phyloP scores from a whole-genome alignment of 2,329 filamentous ascomycete genomes.

The Phaeoacremonium minimum region DNA sequence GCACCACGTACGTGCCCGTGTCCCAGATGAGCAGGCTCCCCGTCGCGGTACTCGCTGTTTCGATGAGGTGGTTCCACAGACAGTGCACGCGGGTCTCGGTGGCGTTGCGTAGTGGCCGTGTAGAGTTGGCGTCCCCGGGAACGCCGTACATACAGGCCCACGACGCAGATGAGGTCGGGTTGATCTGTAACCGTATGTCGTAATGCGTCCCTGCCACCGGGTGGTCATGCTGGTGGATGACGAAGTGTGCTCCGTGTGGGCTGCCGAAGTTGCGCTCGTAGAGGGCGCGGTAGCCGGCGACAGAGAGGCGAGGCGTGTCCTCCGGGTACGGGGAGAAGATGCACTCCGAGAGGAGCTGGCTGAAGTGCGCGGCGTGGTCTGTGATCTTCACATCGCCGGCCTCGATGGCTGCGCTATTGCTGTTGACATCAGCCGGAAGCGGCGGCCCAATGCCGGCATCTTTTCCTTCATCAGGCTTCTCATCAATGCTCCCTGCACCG shows the following conservation, averaged over 20 bases:
- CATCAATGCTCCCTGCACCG: slow-evolving; percentile 4
- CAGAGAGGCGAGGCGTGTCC: slow-evolving; percentile 23
- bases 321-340: slow-evolving; percentile 13
- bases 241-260: slow-evolving; percentile 49
- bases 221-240: slow-evolving; percentile 71
- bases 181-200: slow-evolving; percentile 68
- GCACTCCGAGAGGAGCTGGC: slow-evolving; percentile 18
- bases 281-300: slow-evolving; percentile 27
- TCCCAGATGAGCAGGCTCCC: slow-evolving; percentile 62
- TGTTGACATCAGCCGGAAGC: slow-evolving; percentile 5
- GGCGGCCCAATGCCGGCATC: slow-evolving; percentile 7
- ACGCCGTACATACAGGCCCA: slow-evolving; percentile 63
- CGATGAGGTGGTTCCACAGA: slow-evolving; percentile 59
- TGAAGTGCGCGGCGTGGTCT: slow-evolving; percentile 35
- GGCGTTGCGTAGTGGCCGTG: slow-evolving; percentile 51
- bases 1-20: slow-evolving; percentile 52
- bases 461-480: slow-evolving; percentile 4
- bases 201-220: slow-evolving; percentile 65
- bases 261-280: slow-evolving; percentile 27
- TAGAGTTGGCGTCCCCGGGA: slow-evolving; percentile 53
- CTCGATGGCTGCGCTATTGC: slow-evolving; percentile 32
- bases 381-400: slow-evolving; percentile 27
- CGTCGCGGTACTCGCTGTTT: slow-evolving; percentile 48
- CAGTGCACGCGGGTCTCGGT: slow-evolving; percentile 60
- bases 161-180: slow-evolving; percentile 59